Base-by-base conservation (phyloP, 371 early-diverging fungal genomes). In the Fennellomyces sp. region DNA sequence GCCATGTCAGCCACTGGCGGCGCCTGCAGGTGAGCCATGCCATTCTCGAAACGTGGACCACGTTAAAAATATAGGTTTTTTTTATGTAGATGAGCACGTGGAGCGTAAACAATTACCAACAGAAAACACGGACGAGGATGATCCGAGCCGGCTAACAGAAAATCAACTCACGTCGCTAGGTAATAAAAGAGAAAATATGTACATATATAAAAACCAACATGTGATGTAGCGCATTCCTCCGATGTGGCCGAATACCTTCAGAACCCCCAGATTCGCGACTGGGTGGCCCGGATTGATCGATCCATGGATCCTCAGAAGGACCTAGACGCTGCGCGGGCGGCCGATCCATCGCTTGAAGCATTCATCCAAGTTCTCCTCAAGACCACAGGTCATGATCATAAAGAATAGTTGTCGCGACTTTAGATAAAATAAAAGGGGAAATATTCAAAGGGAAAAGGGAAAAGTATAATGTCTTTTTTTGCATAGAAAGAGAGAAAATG, bases 241-340 rank as follows among this genome's bases (percentile, higher is more conserved):
- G 65, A 66, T n/a, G 47, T 78, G n/a, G 67, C 52, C 27, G 49
- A 69, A n/a, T 69, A 63, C 29, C 56, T 78, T 6, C 35, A 72
- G 23, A 50, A 75, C 28, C 65, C 73, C 26, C 64, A 70, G 17
- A 58, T 75, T 23, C 62, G 71, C 52, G 64, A 66, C n/a, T 36
- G 70, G 17, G 58, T 75, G 2, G 35, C 42, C 26, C 35, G 42
- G 10, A 61, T 78, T 15, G 75, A 78, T 54, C 47, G 42, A 6
- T 72, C 75, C 8, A 36, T 52, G 1, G 56, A 66, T 23, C 71
- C 78, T 3, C 73, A 70, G 42, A 63, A 61, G 27, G 42, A 55
- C n/a, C 35, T 63, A n/a, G 48, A 49, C 8, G 31, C 12, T 28
- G 52, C 57, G 6, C 41, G 63, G 19, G 38, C 41, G 3, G 53